Base-by-base conservation (phyloP, 306 rosid species). In the Begonia loranthoides region DNA sequence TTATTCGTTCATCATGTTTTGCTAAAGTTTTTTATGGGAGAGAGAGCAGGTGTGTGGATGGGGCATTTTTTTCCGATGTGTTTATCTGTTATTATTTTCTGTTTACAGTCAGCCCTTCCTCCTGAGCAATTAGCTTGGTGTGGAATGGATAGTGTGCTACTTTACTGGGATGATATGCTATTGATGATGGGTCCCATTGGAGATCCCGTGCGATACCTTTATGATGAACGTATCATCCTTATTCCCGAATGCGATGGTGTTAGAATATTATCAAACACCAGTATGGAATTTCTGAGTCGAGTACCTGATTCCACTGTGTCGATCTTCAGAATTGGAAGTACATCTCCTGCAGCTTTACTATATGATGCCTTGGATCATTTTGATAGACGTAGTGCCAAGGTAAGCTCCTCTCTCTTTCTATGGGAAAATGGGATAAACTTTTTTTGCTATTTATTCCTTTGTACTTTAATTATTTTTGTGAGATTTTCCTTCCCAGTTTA, bases 341-440 rank as follows among this genome's bases (percentile, higher is more conserved):
- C 97, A 11, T 90, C 94, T 22, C 95, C 97, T 72, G 87, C 92
- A 9, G 97, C 95, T 68, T 79, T 90, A 61, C 73, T 90, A 45
- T 90, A 76, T 52, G 97, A 90, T 70, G 97, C 97, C 45, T 71
- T 85, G 74, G 97, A 90, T 67, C 97, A 90, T 82, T 90, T 90
- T 71, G 97, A 90, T 75, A 78, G 92, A 66, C 86, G 79, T 15
- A 90, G 97, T 76, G 94, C 97, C n/a, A 90, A 90, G 97, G 97
- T 85, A 63, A 62, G 54, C 39, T 6, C 39, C 55, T 45, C 22
- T 69, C 44, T 9, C 13, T 21, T 16, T 19, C 38, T 48, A 36
- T 21, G 49, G 16, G 43, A 44, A 16, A 3, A 28, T 28, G 36
- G 5, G 36, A 28, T 19, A 19, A 55, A 49, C 59, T 43, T 9